These are phyloP conservation scores for Phytophthora pistaciae DNA, from an alignment of 352 stramenopile genomes.

Conservation along the genomic window DNA sequence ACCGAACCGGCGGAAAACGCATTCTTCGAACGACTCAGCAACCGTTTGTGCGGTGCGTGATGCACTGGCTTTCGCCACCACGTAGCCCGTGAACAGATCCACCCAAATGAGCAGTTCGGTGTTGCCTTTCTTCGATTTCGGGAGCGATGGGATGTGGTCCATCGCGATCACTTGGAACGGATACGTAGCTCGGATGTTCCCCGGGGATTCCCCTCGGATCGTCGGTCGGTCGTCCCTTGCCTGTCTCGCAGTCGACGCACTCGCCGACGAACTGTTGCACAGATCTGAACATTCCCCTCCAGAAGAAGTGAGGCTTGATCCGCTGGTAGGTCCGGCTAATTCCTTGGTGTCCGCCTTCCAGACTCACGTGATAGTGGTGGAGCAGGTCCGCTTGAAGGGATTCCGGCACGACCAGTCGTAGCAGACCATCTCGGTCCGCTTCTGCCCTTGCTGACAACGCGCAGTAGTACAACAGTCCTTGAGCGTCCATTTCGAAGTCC, in stretches of 20 bases:
- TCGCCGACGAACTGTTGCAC: constrained; percentile 1
- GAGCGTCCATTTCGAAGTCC: too few relatives aligned
- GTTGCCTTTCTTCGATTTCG: too few relatives aligned
- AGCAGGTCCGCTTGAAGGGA: constrained; percentile 4
- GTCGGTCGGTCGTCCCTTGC: too few relatives aligned
- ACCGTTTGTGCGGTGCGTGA: neutral
- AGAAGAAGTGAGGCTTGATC: neutral
- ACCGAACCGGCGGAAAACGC: neutral
- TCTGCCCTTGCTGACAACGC: neutral
- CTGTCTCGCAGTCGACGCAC: constrained; percentile 7
- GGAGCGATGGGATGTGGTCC: too few relatives aligned
- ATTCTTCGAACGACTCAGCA: neutral
- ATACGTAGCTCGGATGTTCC: too few relatives aligned
- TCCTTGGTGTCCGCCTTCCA: constrained; percentile 8
- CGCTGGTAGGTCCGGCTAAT: constrained; percentile 3
- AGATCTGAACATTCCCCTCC: neutral
- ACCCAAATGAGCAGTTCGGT: neutral
- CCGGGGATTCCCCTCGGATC: too few relatives aligned
- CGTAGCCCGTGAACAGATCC: neutral
- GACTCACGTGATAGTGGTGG: constrained; percentile 2
- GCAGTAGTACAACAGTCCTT: constrained; percentile 1
- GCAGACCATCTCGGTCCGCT: neutral
- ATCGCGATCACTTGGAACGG: too few relatives aligned
- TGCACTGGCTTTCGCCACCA: neutral
- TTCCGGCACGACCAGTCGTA: neutral